Base-by-base conservation (phyloP, 2,329 filamentous ascomycete genomes). In the Hypoxylon sp. region DNA sequence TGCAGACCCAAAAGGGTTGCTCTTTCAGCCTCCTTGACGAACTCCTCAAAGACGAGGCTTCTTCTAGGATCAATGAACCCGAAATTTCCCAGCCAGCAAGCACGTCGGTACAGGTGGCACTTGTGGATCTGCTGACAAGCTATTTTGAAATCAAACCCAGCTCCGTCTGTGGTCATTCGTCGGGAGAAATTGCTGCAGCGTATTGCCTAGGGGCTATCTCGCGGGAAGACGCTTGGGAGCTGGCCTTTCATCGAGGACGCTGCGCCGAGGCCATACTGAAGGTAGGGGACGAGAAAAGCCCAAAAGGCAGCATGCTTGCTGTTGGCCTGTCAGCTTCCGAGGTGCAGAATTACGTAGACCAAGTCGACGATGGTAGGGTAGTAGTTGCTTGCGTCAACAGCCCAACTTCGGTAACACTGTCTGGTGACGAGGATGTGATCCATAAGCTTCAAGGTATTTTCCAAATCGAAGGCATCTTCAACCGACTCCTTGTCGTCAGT, bases 91-190 rank as follows among this genome's bases (percentile, higher is more conserved):
- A 73, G 25, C 68, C 71, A 5, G 49, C 66, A 13, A 67, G 58
- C 1, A 72, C 68, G 7, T 66, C 63, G 4, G 52, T 73, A 23
- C 71, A 73, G 25, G 50, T 73, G 28, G 61, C 59, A 3, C 71
- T 80, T 1, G 74, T 79, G 1, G 73, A 79, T 34, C 63, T 79
- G 0, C 65, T 80, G 4, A 51, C 45, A 7, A 63, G 43, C 1
- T 67, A 64, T 6, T 73, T 69, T 30, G 76, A 72, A 0, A 48
- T 80, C 3, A 38, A 3, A 0, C 75, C 75, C 2, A 53, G 57
- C 5, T 73, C 67, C 13, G 75, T 77, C 11, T 72, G 77, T 5
- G 78, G 79, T 19, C 78, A 80, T 67, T 79, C 77, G 1, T 78
- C 75, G 0, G 79, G 79, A 6, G 79, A 80, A 56, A 79, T 80